Percentiles rank a stretch among this genome's conserved stretches.
Conservation (phyloP, 495 filamentous ascomycete genomes). For the Tricharina praecox region DNA sequence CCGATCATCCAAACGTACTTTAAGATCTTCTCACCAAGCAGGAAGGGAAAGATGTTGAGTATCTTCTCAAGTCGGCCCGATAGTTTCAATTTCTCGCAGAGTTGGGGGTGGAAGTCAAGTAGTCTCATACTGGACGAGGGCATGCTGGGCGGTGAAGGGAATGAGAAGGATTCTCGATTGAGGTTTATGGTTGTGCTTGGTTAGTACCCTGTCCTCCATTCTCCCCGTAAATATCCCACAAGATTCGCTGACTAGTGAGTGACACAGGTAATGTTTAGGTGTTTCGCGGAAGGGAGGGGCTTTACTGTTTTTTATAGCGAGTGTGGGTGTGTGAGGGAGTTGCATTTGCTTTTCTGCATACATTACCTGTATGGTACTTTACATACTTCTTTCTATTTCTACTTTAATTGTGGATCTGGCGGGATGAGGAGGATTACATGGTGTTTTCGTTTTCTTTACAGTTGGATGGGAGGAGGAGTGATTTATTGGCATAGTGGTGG, state of each 20-base stretch:
- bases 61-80: constrained; percentile 44
- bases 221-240: neutral
- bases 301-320: no score
- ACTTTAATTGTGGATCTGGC: no score
- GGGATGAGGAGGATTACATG: no score
- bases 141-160: constrained; percentile 27
- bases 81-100: constrained; percentile 46
- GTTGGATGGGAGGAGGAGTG: no score
- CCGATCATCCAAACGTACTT: constrained; percentile 47
- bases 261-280: neutral
- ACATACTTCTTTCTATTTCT: no score
- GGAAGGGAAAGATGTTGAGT: constrained; percentile 39
- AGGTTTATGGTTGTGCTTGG: constrained; percentile 43
- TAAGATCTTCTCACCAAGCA: constrained; percentile 43
- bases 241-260: neutral
- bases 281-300: no score
- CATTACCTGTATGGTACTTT: no score
- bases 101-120: constrained; percentile 47
- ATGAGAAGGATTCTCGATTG: constrained; percentile 34
- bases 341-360: no score
- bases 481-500: no score
- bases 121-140: constrained; percentile 41
- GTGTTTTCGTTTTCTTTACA: no score
- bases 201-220: constrained; percentile 18
- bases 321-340: no score